Evolutionary conservation across 2,329 filamentous ascomycete species (phyloP), one percentile per base, ranked within the genome.

Genomic region (Fusarium sp.): DNA sequence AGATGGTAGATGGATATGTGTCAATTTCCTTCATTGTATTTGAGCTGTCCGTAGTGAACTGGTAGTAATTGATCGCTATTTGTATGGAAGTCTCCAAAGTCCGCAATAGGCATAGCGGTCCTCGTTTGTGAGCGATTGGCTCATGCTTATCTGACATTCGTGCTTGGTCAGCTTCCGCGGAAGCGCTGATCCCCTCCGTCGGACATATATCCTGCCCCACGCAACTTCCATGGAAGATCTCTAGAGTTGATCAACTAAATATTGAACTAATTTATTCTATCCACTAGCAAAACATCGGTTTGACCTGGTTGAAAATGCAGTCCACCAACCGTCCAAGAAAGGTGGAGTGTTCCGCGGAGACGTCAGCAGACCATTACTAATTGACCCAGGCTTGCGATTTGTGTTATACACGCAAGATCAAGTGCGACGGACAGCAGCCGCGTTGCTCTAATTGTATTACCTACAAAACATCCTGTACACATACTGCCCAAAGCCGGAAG

Each of bases 81-180:
- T n/a, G 18, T 4, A n/a, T 38, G 10, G 3, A 38, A 6, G 0
- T n/a, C 18, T n/a, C 6, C 9, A 4, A 10, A 38, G 34, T 38
- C 34, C 34, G 10, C 6, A 38, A 38, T 7, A 38, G 34, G 34
- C 4, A 47, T 42, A 22, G 49, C 11, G 32, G 24, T n/a, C 16
- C 4, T 5, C 0, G n/a, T n/a, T 8, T n/a, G 6, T 3, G 10
- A 2, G 18, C 5, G 5, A 53, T 53, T 53, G 50, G 50, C 5
- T 9, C 4, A 2, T 15, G 3, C 10, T 29, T 29, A 29, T 27
- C 24, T 43, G 32, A 22, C 6, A 42, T 8, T 22, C 14, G 2
- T 30, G 58, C 27, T 63, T 63, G 59, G 57, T 63, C 27, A 63
- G 60, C 60, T 43, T 63, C 60, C 60, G 57, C 42, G 58, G 60